Base-by-base conservation (phyloP, 768 basidiomycete species). In the Trametes sanguinea region DNA sequence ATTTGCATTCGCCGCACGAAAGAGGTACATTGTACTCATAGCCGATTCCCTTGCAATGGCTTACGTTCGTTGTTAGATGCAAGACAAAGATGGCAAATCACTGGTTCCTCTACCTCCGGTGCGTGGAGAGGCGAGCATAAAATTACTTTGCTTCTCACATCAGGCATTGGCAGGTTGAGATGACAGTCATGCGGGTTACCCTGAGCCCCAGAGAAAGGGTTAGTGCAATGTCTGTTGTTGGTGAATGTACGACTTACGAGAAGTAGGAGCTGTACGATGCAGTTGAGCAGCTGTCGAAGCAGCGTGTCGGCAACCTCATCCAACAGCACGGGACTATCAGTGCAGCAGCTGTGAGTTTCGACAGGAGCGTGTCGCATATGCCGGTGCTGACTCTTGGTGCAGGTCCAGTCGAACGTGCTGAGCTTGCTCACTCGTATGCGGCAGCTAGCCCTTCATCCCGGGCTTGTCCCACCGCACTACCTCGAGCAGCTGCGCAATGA, bases 361-460 rank as follows among this genome's bases (percentile, higher is more conserved):
- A 46, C 58, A 46, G 30, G 5, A 9, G 11, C 29, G 22, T 3
- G 2, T 16, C 2, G 4, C 10, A 6, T 9, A 13, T 16, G 22
- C 9, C n/a, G 9, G 16, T 29, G 5, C 37, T 22, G 9, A 29
- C 44, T 33, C 45, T 6, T 30, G 1, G 5, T 17, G 2, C 63
- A 91, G 89, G 79, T 85, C 0, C 84, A 86, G 60, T 84, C 84
- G 2, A 87, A 88, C 67, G 85, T 92, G 13, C 73, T 93, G 40
- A 87, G 88, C 63, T 85, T 94, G 81, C 81, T 94, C n/a, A 94
- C 92, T 7, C 88, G 94, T 16, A 78, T 95, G 72, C 85, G 93
- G 33, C 94, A 95, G 73, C 76, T 94, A 17, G 88, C 83, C 16
- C 81, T 94, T 29, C 91, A 95, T 68, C 89, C 92, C 0, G 85